These are phyloP conservation scores for Pseudotsuga menziesii DNA, from an alignment of 75 land plant genomes.

Conservation along the genomic window DNA sequence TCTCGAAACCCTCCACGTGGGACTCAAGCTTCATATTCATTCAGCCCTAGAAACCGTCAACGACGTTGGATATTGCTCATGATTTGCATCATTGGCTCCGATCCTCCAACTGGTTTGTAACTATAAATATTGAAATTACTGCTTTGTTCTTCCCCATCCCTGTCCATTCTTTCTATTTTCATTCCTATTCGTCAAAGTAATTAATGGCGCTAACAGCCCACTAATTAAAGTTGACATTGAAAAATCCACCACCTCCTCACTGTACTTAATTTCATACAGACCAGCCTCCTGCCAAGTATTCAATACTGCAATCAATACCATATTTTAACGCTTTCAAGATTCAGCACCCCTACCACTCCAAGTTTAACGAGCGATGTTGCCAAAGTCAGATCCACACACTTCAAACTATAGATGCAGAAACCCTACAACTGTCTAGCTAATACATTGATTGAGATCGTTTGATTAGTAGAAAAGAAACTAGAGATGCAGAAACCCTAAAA, in stretches of 20 bases:
- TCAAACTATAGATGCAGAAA: too few species aligned
- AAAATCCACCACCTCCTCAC: background rate
- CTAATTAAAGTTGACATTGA: background rate
- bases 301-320: constrained; percentile 7
- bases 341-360: background rate
- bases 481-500: too few species aligned
- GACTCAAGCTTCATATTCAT: background rate
- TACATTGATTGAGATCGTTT: too few species aligned
- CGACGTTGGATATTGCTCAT: background rate
- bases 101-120: background rate
- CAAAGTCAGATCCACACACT: too few species aligned
- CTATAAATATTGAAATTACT: background rate
- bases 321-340: background rate
- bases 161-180: background rate
- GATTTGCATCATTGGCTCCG: background rate
- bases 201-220: background rate
- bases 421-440: too few species aligned
- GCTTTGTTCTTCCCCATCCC: too few species aligned
- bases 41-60: background rate
- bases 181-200: too few species aligned
- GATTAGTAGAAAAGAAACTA: too few species aligned
- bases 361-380: too few species aligned
- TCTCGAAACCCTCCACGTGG: background rate
- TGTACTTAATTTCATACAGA: background rate
- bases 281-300: constrained; percentile 7